Evolutionary conservation across 139 green algal species (phyloP).

Genomic region (Chlorella sp.): DNA sequence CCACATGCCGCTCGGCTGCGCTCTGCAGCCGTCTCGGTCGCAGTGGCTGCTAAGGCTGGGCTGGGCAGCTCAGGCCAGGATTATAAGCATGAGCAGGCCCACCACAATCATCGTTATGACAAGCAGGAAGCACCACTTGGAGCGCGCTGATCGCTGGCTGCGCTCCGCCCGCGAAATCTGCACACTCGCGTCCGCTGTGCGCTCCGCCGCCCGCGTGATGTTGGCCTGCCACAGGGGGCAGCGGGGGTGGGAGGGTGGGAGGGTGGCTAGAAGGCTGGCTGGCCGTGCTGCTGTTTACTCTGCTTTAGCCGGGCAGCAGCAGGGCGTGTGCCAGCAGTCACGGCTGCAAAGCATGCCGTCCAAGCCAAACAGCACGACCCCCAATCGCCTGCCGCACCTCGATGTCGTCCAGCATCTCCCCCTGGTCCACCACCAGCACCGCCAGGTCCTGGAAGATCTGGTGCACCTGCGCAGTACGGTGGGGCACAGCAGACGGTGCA

Average conservation of each 20-base stretch:
- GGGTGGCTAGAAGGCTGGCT: no score
- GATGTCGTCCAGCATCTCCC: conserved; percentile 69
- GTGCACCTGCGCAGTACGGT: conserved; percentile 6
- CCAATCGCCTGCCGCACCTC: conserved; percentile 44
- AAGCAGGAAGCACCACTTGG: conserved; percentile 58
- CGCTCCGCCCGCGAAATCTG: conserved; percentile 62
- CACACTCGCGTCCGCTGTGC: conserved; percentile 46
- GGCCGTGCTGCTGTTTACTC: no score
- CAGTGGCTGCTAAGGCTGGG: no score
- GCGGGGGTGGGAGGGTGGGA: no score
- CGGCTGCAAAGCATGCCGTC: no score
- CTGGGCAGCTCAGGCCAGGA: conserved; percentile 42
- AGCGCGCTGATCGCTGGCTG: conserved; percentile 54
- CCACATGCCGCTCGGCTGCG: no score
- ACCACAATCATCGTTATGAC: conserved; percentile 44
- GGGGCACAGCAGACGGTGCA: background rate
- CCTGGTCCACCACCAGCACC: conserved; percentile 89
- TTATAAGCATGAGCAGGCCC: conserved; percentile 55
- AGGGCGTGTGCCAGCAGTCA: no score
- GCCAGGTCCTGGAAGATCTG: conserved; percentile 76
- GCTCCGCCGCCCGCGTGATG: conserved; percentile 52
- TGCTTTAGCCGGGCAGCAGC: no score
- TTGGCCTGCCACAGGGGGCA: conserved; percentile 43
- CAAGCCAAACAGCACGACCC: no score
- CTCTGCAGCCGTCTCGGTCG: no score